phyloP scores from a whole-genome alignment of 805 yeast genomes.

The Candida parachauliodes region DNA sequence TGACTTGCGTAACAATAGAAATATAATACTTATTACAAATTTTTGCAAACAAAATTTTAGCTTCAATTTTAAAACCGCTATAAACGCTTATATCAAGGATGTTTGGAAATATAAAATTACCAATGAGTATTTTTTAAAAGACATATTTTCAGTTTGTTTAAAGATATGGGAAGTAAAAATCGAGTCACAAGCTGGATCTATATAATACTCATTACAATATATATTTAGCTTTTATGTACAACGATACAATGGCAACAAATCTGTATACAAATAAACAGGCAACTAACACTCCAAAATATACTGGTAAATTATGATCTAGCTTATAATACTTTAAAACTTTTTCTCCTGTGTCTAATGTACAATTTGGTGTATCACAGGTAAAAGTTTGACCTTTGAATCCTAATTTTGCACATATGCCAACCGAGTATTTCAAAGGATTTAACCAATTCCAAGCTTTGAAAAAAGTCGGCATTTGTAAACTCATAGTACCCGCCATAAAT shows the following conservation, averaged over 20 bases:
- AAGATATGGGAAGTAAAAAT: slow-evolving; percentile 7
- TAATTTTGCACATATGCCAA: slow-evolving; percentile 52
- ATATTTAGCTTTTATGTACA: slow-evolving; percentile 23
- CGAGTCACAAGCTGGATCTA: not conserved
- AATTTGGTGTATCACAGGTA: slow-evolving; percentile 36
- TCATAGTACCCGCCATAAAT: slow-evolving; percentile 81
- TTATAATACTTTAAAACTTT: slow-evolving; percentile 28
- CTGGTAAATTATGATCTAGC: slow-evolving; percentile 22
- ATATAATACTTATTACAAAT: slow-evolving; percentile 2
- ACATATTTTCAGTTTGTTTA: slow-evolving; percentile 4
- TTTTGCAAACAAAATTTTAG: not conserved
- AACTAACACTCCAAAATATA: slow-evolving; percentile 31
- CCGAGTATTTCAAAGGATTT: slow-evolving; percentile 72
- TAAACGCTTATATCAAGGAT: slow-evolving; percentile 1
- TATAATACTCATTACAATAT: not conserved
- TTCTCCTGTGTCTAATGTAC: slow-evolving; percentile 29
- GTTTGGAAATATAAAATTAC: slow-evolving; percentile 1
- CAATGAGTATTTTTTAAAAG: slow-evolving; percentile 1
- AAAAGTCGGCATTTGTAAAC: slow-evolving; percentile 65
- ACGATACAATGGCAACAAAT: slow-evolving; percentile 20
- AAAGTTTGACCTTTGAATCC: slow-evolving; percentile 52
- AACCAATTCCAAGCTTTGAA: slow-evolving; percentile 67
- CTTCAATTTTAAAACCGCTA: slow-evolving; percentile 1
- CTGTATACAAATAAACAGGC: slow-evolving; percentile 34
- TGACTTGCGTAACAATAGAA: slow-evolving; percentile 1